phyloP scores from a whole-genome alignment of 164 flowering plant species.

The Magnolia sinica region DNA sequence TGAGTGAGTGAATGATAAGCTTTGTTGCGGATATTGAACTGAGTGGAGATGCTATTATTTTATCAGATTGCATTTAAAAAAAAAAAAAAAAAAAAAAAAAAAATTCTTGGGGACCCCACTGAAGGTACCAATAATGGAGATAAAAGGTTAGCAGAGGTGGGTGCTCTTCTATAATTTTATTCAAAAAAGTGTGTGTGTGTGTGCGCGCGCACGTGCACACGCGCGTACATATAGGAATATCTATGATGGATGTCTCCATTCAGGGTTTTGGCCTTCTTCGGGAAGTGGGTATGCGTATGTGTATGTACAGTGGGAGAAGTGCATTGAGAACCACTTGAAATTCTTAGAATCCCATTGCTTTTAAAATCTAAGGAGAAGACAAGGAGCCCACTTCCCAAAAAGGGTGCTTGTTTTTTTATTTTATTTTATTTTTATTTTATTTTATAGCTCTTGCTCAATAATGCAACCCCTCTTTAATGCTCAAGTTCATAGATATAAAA shows the following conservation, averaged over 20 bases:
- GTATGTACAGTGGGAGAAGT: constrained; percentile 24
- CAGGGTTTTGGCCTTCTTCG: constrained; percentile 15
- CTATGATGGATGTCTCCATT: constrained; percentile 17
- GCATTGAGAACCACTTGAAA: constrained; percentile 24
- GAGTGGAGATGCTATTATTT: constrained; percentile 22
- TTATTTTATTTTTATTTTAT: background rate
- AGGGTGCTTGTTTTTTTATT: constrained; percentile 8
- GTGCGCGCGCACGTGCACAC: too few relatives aligned
- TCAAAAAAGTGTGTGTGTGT: background rate
- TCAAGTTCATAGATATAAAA: constrained; percentile 28
- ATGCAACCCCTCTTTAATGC: constrained; percentile 12
- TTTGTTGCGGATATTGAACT: constrained; percentile 7
- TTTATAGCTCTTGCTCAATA: background rate
- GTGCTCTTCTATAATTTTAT: constrained; percentile 4
- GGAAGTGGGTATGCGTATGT: constrained; percentile 27
- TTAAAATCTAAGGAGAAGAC: constrained; percentile 18
- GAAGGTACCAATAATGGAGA: constrained; percentile 26
- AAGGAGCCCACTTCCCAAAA: constrained; percentile 22
- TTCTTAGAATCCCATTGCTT: constrained; percentile 27
- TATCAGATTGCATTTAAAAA: background rate
- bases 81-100: too few relatives aligned
- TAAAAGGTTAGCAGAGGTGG: constrained; percentile 17
- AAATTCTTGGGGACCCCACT: constrained; percentile 13
- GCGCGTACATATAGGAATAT: constrained; percentile 7
- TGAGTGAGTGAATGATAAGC: constrained; percentile 7